Evolutionary conservation across 2,329 filamentous ascomycete species (phyloP), one percentile per base, ranked within the genome.

Genomic region (Clonostachys rosea): DNA sequence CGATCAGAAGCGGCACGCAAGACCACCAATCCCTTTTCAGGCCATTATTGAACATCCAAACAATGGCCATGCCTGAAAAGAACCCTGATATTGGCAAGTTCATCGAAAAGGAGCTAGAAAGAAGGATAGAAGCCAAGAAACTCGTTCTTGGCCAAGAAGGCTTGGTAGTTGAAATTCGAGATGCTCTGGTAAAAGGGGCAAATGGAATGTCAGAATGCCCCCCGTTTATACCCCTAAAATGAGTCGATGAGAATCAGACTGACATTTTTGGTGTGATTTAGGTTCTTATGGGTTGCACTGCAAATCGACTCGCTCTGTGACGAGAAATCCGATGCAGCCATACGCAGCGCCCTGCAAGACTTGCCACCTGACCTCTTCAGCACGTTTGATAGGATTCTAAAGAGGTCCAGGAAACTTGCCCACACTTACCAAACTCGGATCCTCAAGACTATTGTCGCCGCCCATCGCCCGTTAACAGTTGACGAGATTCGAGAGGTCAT

Each of bases 401-500:
- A 42, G 0, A 58, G 50, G 45, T 52, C 59, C 1, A 49, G 43
- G 45, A 34, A 43, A 0, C 11, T 37, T 1, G 51, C 43, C 6
- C 44, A 35, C 2, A 6, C 5, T 2, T 61, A 59, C 14, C 60
- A 67, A 42, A 51, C 13, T 5, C 50, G 20, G 4, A 60, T 60
- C 4, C 50, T 73, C 0, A 50, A 68, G 13, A 45, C 70, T 33
- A 24, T 73, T 1, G 44, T 54, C 1, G 56, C 52, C 0, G 64
- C 64, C 11, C 44, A 37, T 1, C 57, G 61, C 8, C 60, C 64
- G 0, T 47, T 73, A 8, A 62, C 59, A 1, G 50, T 43, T 0
- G 54, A 63, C 0, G 62, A 73, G 43, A 52, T 74, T 42, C 56
- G 59, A 16, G 68, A 72, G 56, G 66, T 66, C 6, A 44, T 70